Conservation (phyloP, 805 yeast genomes). For the Candida mattraensis region DNA sequence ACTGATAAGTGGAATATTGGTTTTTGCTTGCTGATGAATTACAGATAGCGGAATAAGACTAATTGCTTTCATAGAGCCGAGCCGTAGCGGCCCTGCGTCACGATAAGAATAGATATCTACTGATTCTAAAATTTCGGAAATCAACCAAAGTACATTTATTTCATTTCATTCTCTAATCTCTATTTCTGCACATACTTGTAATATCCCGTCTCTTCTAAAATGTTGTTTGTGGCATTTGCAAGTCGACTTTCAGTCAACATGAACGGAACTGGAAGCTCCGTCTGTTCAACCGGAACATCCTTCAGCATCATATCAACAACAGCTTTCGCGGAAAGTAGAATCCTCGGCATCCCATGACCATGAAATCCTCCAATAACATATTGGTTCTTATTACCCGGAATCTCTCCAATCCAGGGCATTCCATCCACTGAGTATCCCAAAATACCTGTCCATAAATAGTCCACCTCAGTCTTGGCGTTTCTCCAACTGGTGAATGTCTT, state of each 20-base stretch:
- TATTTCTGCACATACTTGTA: conserved; percentile 11
- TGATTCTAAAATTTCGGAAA: no score
- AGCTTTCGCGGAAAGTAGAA: conserved; percentile 40
- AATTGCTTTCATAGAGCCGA: no score
- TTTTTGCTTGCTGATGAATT: no score
- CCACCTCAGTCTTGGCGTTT: conserved; percentile 24
- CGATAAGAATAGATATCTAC: no score
- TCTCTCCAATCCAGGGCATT: conserved; percentile 43
- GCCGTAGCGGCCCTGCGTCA: no score
- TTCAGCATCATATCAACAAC: conserved; percentile 29
- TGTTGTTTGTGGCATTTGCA: conserved; percentile 9
- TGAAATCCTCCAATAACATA: conserved; percentile 44
- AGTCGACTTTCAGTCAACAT: conserved; percentile 14
- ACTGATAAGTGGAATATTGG: no score
- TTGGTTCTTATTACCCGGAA: conserved; percentile 27
- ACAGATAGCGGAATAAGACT: no score
- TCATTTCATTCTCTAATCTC: conserved; percentile 4
- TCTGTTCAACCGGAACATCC: conserved; percentile 3
- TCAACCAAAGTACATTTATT: no score
- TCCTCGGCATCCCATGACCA: conserved; percentile 52
- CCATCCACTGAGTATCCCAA: conserved; percentile 42
- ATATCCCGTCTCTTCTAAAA: conserved; percentile 16
- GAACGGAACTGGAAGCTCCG: conserved; percentile 14
- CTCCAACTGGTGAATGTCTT: conserved; percentile 34
- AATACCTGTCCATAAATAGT: conserved; percentile 43